Evolutionary conservation across 352 stramenopile genomes (phyloP).

Genomic region (Phytophthora sp.): DNA sequence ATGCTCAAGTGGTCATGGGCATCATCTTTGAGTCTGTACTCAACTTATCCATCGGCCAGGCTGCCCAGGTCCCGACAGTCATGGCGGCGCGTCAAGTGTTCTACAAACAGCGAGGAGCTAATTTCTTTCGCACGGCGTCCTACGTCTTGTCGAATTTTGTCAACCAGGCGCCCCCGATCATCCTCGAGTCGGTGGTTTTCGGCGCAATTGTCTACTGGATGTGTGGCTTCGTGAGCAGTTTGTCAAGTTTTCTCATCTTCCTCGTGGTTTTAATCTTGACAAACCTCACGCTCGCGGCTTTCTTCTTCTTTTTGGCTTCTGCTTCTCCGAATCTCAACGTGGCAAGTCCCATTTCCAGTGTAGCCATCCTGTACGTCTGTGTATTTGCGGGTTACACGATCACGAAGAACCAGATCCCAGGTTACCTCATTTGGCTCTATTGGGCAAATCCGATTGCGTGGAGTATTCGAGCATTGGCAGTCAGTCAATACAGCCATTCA

Average conservation of each 20-base stretch:
- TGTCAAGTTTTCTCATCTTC: conserved; percentile 28
- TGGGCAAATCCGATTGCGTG: conserved; percentile 51
- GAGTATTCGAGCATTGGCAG: conserved; percentile 22
- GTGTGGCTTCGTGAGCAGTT: conserved; percentile 49
- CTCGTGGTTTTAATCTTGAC: conserved; percentile 13
- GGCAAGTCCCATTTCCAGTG: conserved; percentile 39
- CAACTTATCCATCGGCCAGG: conserved; percentile 56
- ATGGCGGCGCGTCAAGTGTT: conserved; percentile 49
- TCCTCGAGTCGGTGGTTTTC: conserved; percentile 55
- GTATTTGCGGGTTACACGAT: conserved; percentile 47
- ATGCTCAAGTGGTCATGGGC: conserved; percentile 42
- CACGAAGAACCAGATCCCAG: conserved; percentile 36
- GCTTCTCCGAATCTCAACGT: conserved; percentile 40
- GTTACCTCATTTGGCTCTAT: conserved; percentile 46
- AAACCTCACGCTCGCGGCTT: conserved; percentile 14
- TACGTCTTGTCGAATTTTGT: conserved; percentile 12
- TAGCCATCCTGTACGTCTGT: conserved; percentile 32
- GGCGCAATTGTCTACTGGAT: conserved; percentile 73
- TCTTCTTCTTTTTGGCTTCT: conserved; percentile 40
- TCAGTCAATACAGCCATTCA: conserved; percentile 9
- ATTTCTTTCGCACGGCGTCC: conserved; percentile 17
- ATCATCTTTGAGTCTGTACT: conserved; percentile 75
- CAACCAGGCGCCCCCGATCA: background rate
- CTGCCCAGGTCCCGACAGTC: conserved; percentile 62
- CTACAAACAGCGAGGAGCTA: conserved; percentile 27